Conservation (phyloP, 352 stramenopile species). For the Stramenopiles sp. region DNA sequence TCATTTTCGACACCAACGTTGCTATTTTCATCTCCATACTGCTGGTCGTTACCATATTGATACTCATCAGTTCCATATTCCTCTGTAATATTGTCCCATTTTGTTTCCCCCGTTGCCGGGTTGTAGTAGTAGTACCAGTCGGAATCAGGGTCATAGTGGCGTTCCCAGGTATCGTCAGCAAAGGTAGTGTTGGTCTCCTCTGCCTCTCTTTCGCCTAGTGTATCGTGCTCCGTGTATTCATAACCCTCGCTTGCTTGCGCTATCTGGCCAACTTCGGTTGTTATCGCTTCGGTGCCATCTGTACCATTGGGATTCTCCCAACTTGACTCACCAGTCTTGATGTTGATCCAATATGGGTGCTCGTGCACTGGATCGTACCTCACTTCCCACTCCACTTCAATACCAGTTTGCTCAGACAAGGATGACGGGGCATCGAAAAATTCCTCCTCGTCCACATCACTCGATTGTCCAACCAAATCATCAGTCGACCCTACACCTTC, state of each 20-base stretch:
- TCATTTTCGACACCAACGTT: background rate
- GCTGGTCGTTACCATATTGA: background rate
- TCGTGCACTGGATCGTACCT: background rate
- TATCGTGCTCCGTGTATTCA: background rate
- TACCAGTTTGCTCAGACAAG: background rate
- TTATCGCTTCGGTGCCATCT: too few relatives aligned
- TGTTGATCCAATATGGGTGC: background rate
- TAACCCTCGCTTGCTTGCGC: too few relatives aligned
- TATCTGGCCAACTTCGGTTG: background rate
- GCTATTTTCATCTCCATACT: too few relatives aligned
- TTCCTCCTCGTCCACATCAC: background rate
- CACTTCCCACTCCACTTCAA: background rate
- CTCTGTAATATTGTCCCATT: background rate
- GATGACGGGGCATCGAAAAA: background rate
- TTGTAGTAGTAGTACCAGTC: background rate
- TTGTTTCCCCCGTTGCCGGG: background rate
- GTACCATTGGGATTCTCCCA: background rate
- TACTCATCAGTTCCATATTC: background rate
- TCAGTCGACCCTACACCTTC: too few relatives aligned
- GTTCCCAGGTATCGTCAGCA: background rate
- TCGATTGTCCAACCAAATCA: too few relatives aligned
- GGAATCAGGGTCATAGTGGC: background rate
- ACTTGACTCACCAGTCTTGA: background rate
- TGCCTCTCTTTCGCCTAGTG: background rate
- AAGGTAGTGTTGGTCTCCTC: background rate